phyloP scores from a whole-genome alignment of 768 basidiomycete species.

The Podaxis rugospora region DNA sequence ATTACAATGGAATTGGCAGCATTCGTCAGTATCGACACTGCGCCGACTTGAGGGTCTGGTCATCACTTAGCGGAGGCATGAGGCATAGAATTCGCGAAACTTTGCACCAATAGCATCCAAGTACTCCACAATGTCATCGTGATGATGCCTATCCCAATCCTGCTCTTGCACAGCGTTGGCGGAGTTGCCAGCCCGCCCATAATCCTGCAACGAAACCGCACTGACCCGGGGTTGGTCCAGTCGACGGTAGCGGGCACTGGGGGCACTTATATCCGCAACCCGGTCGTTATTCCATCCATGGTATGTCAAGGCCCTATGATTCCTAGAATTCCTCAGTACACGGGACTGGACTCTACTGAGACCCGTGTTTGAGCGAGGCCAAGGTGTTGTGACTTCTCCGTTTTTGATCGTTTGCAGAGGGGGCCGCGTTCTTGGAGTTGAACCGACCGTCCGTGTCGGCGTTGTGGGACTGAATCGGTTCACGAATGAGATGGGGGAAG shows the following conservation, averaged over 20 bases:
- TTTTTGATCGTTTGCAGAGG: background rate
- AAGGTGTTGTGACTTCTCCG: background rate
- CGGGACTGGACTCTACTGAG: slow-evolving; percentile 9
- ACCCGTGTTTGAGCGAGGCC: background rate
- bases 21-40: slow-evolving; percentile 72
- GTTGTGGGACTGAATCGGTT: background rate
- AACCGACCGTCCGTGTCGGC: background rate
- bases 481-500: background rate
- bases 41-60: slow-evolving; percentile 68
- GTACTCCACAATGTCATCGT: slow-evolving; percentile 80
- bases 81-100: background rate
- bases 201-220: background rate
- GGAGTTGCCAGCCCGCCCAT: background rate
- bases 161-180: background rate
- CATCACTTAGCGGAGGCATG: slow-evolving; percentile 5
- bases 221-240: background rate
- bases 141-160: slow-evolving; percentile 39
- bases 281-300: background rate
- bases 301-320: background rate
- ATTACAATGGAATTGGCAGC: slow-evolving; percentile 77
- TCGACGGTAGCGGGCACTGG: background rate
- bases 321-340: slow-evolving; percentile 5
- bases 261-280: background rate
- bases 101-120: slow-evolving; percentile 70
- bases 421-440: background rate